phyloP scores from a whole-genome alignment of 2,329 filamentous ascomycete species.

The Neonectria neomacrospora region DNA sequence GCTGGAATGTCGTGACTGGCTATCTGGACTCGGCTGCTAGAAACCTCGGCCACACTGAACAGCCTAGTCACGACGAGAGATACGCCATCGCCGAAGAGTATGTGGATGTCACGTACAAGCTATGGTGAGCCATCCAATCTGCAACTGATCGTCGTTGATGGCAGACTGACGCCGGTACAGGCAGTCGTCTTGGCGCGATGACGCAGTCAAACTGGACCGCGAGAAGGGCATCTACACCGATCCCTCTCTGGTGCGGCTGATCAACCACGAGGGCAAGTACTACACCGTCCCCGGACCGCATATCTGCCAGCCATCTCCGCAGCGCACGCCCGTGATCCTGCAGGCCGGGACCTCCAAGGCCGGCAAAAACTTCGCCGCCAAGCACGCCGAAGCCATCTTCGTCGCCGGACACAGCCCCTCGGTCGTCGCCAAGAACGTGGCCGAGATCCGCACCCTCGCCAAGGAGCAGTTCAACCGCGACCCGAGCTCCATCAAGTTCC shows the following conservation, averaged over 20 bases:
- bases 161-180: slow-evolving; percentile 26
- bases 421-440: slow-evolving; percentile 65
- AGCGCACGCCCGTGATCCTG: slow-evolving; percentile 71
- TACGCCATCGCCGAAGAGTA: slow-evolving; percentile 72
- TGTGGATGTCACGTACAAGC: slow-evolving; percentile 67
- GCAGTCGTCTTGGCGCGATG: slow-evolving; percentile 66
- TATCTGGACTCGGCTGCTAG: slow-evolving; percentile 74
- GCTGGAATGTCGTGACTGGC: slow-evolving; percentile 69
- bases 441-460: slow-evolving; percentile 65
- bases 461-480: slow-evolving; percentile 61
- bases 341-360: slow-evolving; percentile 72
- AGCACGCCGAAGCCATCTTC: slow-evolving; percentile 74
- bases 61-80: slow-evolving; percentile 61
- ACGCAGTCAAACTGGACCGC: slow-evolving; percentile 67
- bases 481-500: slow-evolving; percentile 67
- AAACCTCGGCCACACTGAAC: slow-evolving; percentile 68
- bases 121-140: slow-evolving; percentile 58
- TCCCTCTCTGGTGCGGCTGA: slow-evolving; percentile 64
- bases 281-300: slow-evolving; percentile 69
- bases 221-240: slow-evolving; percentile 60
- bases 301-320: slow-evolving; percentile 69
- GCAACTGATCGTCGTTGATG: background rate
- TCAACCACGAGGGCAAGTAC: slow-evolving; percentile 71
- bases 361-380: slow-evolving; percentile 69
- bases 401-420: slow-evolving; percentile 67